Evolutionary conservation across 495 filamentous ascomycete species (phyloP), one percentile per base, ranked within the genome.

Genomic region (Terfezia boudieri): DNA sequence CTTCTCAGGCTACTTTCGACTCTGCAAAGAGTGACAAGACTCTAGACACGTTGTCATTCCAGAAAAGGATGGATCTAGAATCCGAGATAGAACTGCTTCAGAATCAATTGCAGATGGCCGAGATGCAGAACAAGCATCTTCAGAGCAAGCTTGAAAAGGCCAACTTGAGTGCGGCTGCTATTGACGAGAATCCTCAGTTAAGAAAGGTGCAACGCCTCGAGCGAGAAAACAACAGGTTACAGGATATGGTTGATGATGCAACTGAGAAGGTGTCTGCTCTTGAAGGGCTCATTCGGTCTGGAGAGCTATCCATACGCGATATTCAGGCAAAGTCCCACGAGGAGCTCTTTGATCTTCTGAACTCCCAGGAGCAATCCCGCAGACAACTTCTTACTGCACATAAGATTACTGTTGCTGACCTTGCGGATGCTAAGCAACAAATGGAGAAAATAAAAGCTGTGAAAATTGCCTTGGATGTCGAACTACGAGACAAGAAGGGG

Each of bases 61-160:
- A 92, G 63, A 84, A 82, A 60, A 78, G 82, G 14, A 86, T 93
- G 81, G 90, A 98, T 62, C 70, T 94, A 54, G 88, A 85, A 37
- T 78, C 84, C 10, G 89, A 98, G 62, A 70, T 95, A 9, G 90
- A 98, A 62, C 78, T 92, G 67, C 72, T 94, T 49, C 90, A 95
- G 63, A 96, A 92, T 65, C 86, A 93, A 66, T 76, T 98, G 49
- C 89, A 98, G 61, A 77, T 96, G 70, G 81, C 83, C 8, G 82
- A 96, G 67, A 94, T 98, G 86, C 84, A 89, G 59, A 94, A 94
- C 68, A 80, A 84, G 37, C 89, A 98, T 64, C 76, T 98, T 14
- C 84, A 94, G 62, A 88, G 77, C 64, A 87, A 94, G 63, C 70
- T 95, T 55, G 81, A 84, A 49, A 77, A 81, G 26, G 69, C 62